Base-by-base conservation (phyloP, 768 basidiomycete genomes). In the Boletus eberwhitei region DNA sequence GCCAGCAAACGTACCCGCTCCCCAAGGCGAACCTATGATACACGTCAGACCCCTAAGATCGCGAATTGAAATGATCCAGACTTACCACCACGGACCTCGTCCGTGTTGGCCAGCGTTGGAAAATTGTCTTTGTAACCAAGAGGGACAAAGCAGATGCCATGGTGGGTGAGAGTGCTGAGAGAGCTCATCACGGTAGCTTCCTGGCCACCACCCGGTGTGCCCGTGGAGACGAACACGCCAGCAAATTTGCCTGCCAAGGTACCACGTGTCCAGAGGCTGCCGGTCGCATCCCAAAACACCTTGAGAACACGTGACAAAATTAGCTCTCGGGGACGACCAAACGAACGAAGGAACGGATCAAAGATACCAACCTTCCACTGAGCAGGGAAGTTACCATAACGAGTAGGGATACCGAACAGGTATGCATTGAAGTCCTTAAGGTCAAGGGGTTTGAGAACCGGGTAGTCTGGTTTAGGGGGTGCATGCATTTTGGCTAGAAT, bases 181-280 rank as follows among this genome's bases (percentile, higher is more conserved):
- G 74, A 64, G 49, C 64, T 76, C 35, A 84, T 59, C 43, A 73
- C 76, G 5, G 86, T 88, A 5, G 75, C 55, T 62, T 86, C 87
- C 60, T 93, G 91, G n/a, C 92, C 92, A 54, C 91, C 90, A 51
- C 90, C 90, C 12, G 77, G 82, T n/a, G 77, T 74, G 1, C 78
- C 87, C 1, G 87, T 85, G 22, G 86, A 86, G 45, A 90, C 82
- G 74, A 93, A 93, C 39, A 84, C 72, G 14, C 84, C 78, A 3
- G 80, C 91, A 59, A 82, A 85, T 70, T 94, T 95, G 60, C 91
- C 92, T 17, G 77, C 71, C 48, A 94, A 74, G 2, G 71, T 75
- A 21, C 90, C 85, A 0, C 53, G 22, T 0, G 54, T 62, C 89
- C 90, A 91, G 32, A 88, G 77, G 2, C 69, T 62, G 52, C 90